Evolutionary conservation across 2,329 filamentous ascomycete species (phyloP), one percentile per base, ranked within the genome.

Genomic region (Thielaviopsis musarum): DNA sequence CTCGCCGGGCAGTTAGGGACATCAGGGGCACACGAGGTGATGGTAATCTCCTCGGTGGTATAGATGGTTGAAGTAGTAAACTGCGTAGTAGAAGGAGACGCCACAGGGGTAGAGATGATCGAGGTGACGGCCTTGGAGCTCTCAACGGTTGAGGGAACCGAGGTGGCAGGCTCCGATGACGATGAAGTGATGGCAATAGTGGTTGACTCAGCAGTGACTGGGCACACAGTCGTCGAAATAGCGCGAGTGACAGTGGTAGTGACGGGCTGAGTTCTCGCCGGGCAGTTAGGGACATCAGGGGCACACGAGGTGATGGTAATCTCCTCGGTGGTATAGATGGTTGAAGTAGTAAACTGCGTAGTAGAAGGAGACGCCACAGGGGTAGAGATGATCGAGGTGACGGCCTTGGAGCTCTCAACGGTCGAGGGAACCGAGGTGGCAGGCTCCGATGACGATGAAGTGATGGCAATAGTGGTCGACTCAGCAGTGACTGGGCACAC

Each of bases 1-100:
- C 61, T 61, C 49, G 62, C 57, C 34, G 64, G 59, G 59, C 64
- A 66, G 56, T 60, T 58, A 45, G 57, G 56, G 2, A 54, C 52
- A 9, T 61, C 59, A 22, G 60, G 49, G 17, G 53, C 54, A 41
- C 57, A 64, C 5, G 58, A 61, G n/a, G 65, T 67, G 60, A 64
- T 59, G 52, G 65, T 66, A 60, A 65, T 62, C 58, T 60, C 63
- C 19, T 61, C 58, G 28, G 68, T 70, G 52, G 63, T 65, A 63
- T 62, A 69, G 64, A 69, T 59, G 56, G 69, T 70, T 51, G 67
- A 67, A 51, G 68, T 69, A 34, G 68, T 21, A 24, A 90, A 51
- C 48, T 51, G 7, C n/a, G 48, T 51, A 9, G 34, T 41, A 41
- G 34, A 41, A 41, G 34, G 34, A 41, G 34, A 12, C 2, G 15